Base-by-base conservation (phyloP, 495 filamentous ascomycete genomes). In the Cercophora samala region DNA sequence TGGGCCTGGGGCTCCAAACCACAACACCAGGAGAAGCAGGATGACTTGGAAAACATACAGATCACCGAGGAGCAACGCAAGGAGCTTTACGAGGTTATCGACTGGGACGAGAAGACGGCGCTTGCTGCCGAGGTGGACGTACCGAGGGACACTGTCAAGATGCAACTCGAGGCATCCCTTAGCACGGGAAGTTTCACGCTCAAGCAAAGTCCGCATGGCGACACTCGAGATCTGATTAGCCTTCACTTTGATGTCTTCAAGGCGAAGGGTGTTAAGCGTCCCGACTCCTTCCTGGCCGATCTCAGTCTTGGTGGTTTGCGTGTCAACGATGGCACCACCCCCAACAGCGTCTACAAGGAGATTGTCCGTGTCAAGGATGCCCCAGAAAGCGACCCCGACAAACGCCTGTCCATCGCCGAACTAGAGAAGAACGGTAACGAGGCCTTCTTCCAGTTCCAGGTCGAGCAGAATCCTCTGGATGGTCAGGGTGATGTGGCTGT, bases 11-110 rank as follows among this genome's bases (percentile, higher is more conserved):
- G 90, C 17, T 86, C 86, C 22, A 92, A 92, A 69, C 86, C 89
- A 23, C 77, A 83, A 62, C 82, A 69, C 0, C 66, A 91, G 53
- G 81, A 91, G 62, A 80, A 87, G 37, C 70, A 77, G 17, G 79
- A 82, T 25, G 82, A 86, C 42, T 83, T 86, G 3, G 89, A 92
- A 52, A 88, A 90, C 70, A 87, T 87, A 11, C 84, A 89, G 62
- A 96, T 99, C 85, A 93, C 92, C 1, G 96, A 99, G 64, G 88
- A 97, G 76, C 93, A 99, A 75, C 88, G 93, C 55, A 93, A 98
- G 75, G 95, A 98, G 80, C 85, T 99, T 9, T 99, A 99, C 73
- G 91, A 92, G 69, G 96, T 92, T 42, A 99, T 99, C 69, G 93
- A 97, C 73, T 99, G 93, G 91, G 91, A 99, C 70, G 95, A 99